Evolutionary conservation across 345 rosid genomes (phyloP), one percentile per base, ranked within the genome.

Genomic region (Populus deltoides): DNA sequence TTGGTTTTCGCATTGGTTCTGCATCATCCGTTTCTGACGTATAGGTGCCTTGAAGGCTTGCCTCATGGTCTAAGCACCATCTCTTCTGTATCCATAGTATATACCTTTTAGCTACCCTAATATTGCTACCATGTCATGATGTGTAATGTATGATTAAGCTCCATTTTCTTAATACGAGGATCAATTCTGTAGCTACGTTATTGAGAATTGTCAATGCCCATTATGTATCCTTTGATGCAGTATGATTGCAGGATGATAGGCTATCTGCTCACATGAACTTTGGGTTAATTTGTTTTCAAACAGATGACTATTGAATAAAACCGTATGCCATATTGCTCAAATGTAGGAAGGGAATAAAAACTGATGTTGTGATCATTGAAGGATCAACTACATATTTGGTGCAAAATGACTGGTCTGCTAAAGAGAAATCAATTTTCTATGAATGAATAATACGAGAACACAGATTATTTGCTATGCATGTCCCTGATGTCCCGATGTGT

Each of bases 1-100:
- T 96, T 73, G 89, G 85, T 76, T 96, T 96, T 82, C 72, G 43
- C 61, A 92, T 96, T 24, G 95, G 97, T 66, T 87, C 92, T 41
- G 85, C 76, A 76, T 85, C 94, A 27, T 83, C 94, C 2, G 82
- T 91, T 39, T 84, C 91, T 18, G 94, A 91, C 66, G 89, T 75
- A 15, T 96, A 85, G 82, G 68, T 51, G 69, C 79, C 55, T 65
- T n/a, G 22, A 65, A 61, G 79, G 76, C 38, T 39, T 16, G 39
- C 25, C 22, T 63, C 72, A 5, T 62, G 7, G 38, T 22, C 29
- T 53, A 24, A 39, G 24, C 36, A 31, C n/a, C 7, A 3, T 29
- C 51, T 61, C 59, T 80, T 66, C 72, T 27, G 38, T 66, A 78
- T 45, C 55, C 45, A 55, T 41, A 16, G 59, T 31, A 45, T 75